Evolutionary conservation across 169 alveolate genomes (phyloP).

Genomic region (Hepatocystis sp.): DNA sequence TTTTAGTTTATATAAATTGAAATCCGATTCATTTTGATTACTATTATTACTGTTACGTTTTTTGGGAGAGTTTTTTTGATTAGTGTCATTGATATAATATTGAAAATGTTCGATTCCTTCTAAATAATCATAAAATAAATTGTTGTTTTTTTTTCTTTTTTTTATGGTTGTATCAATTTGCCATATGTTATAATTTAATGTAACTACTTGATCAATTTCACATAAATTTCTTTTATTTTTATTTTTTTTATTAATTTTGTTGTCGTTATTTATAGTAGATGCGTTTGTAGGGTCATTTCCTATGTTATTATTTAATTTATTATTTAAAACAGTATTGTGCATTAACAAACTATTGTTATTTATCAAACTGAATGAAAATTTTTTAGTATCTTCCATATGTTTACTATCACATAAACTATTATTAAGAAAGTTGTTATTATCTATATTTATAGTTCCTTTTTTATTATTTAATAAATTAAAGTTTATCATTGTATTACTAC

Average conservation of each 20-base stretch:
- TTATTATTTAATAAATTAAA: conserved; percentile 1
- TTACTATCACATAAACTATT: conserved; percentile 24
- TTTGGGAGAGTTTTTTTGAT: conserved; percentile 1
- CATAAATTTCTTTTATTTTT: conserved; percentile 21
- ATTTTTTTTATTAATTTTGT: conserved; percentile 22
- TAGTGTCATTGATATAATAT: conserved; percentile 17
- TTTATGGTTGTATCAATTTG: conserved; percentile 15
- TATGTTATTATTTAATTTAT: conserved; percentile 10
- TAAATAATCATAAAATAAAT: conserved; percentile 22
- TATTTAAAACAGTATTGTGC: conserved; percentile 12
- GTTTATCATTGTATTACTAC: conserved; percentile 1
- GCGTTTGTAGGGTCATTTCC: too few relatives aligned
- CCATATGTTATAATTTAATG: conserved; percentile 37
- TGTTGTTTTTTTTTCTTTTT: conserved; percentile 12
- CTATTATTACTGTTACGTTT: conserved; percentile 18
- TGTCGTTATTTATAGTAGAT: background rate
- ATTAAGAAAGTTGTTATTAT: conserved; percentile 27
- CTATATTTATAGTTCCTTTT: conserved; percentile 17
- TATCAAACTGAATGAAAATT: conserved; percentile 27
- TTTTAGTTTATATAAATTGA: conserved; percentile 50
- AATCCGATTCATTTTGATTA: conserved; percentile 8
- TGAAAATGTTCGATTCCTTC: conserved; percentile 11
- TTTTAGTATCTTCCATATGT: conserved; percentile 18
- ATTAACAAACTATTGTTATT: conserved; percentile 11
- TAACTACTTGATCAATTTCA: conserved; percentile 42